These are phyloP conservation scores for Lactifluus pinguis DNA, from an alignment of 768 basidiomycete genomes.

Conservation along the genomic window DNA sequence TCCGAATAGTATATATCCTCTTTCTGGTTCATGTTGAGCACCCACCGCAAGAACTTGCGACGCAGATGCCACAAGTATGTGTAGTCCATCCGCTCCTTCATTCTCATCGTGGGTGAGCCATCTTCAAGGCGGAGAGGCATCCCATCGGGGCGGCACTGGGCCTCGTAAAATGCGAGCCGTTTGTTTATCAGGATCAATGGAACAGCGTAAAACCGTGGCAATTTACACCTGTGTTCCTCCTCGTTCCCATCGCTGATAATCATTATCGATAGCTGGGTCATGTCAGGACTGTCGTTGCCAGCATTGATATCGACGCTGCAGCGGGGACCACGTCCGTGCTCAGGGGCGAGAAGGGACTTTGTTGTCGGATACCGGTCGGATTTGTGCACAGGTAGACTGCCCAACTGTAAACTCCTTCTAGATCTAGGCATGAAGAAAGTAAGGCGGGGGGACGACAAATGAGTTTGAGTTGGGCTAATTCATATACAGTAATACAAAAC, in stretches of 20 bases:
- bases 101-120: neutral
- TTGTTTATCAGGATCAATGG: conserved; percentile 14
- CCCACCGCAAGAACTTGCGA: neutral
- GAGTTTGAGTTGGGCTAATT: too few species aligned
- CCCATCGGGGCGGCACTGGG: conserved; percentile 3
- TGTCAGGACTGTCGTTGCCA: neutral
- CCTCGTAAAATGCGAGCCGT: conserved; percentile 1
- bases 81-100: neutral
- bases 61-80: conserved; percentile 6
- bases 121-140: neutral
- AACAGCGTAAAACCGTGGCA: conserved; percentile 9
- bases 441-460: too few species aligned
- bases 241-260: neutral
- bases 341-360: neutral
- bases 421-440: too few species aligned
- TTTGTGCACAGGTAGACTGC: too few species aligned
- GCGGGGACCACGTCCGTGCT: neutral
- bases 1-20: neutral
- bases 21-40: conserved; percentile 4
- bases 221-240: neutral
- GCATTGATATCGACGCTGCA: neutral
- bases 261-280: neutral
- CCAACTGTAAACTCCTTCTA: too few species aligned
- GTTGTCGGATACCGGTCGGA: too few species aligned
- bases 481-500: too few species aligned